Evolutionary conservation across 2,329 filamentous ascomycete genomes (phyloP).

Genomic region (Leptographium procerum): DNA sequence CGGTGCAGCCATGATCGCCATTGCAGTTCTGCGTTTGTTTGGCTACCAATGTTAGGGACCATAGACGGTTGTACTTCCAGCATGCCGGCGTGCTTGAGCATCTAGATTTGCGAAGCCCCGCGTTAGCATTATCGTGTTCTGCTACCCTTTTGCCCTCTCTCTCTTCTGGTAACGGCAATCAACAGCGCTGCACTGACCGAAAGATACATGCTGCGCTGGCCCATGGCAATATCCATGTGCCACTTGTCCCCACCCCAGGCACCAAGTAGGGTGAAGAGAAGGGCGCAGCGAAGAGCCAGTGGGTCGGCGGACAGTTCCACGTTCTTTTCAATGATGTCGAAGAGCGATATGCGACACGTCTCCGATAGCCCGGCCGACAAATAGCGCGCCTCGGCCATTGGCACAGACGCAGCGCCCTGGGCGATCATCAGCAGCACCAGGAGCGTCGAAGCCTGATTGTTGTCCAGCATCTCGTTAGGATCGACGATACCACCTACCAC

Average conservation of each 20-base stretch:
- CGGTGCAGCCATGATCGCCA: constrained; percentile 56
- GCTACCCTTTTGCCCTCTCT: background rate
- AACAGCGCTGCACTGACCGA: constrained; percentile 33
- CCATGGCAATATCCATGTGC: constrained; percentile 69
- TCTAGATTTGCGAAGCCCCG: constrained; percentile 26
- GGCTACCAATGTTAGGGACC: constrained; percentile 30
- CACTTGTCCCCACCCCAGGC: constrained; percentile 68
- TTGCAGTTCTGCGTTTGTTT: constrained; percentile 33
- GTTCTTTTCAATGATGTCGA: constrained; percentile 61
- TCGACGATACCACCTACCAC: constrained; percentile 49
- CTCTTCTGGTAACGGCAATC: background rate
- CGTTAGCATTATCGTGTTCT: too few relatives aligned
- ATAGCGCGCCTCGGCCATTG: constrained; percentile 52
- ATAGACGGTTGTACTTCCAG: constrained; percentile 40
- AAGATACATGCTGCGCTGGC: constrained; percentile 62
- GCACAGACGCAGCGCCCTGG: constrained; percentile 55
- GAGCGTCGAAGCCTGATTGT: constrained; percentile 54
- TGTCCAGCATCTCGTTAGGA: constrained; percentile 55
- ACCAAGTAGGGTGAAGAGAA: constrained; percentile 56
- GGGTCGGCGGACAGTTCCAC: constrained; percentile 56
- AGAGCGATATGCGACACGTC: constrained; percentile 60
- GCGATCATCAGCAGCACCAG: constrained; percentile 62
- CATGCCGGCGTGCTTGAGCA: constrained; percentile 59
- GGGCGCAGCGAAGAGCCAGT: constrained; percentile 42
- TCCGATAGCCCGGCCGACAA: constrained; percentile 57